Evolutionary conservation across 2,329 filamentous ascomycete species (phyloP).

Genomic region (Zasmidium angulare): DNA sequence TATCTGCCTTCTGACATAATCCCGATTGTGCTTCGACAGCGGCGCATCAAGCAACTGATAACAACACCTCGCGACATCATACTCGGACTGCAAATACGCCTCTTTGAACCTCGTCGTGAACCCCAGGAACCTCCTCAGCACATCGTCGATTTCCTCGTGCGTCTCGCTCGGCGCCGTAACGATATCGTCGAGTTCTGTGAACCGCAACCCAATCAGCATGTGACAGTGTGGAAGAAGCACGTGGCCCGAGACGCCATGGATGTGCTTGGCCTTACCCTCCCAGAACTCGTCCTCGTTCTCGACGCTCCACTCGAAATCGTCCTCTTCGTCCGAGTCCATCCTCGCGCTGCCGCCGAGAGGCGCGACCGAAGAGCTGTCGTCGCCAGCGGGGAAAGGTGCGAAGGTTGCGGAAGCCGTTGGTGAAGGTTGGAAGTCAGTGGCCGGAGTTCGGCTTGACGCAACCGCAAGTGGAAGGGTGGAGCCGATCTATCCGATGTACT

Average conservation of each 20-base stretch:
- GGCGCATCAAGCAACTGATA: slow-evolving; percentile 73
- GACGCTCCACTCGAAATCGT: slow-evolving; percentile 9
- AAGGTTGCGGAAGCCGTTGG: neutral
- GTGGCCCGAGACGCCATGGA: no score
- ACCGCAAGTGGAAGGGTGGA: neutral
- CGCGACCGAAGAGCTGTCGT: neutral
- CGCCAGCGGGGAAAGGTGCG: neutral
- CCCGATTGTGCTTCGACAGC: slow-evolving; percentile 71
- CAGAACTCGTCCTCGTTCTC: slow-evolving; percentile 9
- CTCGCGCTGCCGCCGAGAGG: neutral
- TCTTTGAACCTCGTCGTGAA: slow-evolving; percentile 75
- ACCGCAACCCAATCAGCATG: neutral
- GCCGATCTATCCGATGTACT: neutral
- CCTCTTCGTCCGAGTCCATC: slow-evolving; percentile 8
- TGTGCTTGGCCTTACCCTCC: neutral
- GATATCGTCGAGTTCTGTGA: slow-evolving; percentile 65
- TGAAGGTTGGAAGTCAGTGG: neutral
- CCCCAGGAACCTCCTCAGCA: slow-evolving; percentile 78
- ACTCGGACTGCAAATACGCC: slow-evolving; percentile 71
- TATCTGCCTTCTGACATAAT: slow-evolving; percentile 90
- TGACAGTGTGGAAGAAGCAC: neutral
- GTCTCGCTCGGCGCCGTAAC: slow-evolving; percentile 59
- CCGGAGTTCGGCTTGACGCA: neutral
- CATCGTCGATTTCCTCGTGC: slow-evolving; percentile 75
- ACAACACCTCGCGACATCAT: slow-evolving; percentile 77